Evolutionary conservation across 2,329 filamentous ascomycete species (phyloP), one percentile per base, ranked within the genome.

Genomic region (Aspergillus ochraceus): DNA sequence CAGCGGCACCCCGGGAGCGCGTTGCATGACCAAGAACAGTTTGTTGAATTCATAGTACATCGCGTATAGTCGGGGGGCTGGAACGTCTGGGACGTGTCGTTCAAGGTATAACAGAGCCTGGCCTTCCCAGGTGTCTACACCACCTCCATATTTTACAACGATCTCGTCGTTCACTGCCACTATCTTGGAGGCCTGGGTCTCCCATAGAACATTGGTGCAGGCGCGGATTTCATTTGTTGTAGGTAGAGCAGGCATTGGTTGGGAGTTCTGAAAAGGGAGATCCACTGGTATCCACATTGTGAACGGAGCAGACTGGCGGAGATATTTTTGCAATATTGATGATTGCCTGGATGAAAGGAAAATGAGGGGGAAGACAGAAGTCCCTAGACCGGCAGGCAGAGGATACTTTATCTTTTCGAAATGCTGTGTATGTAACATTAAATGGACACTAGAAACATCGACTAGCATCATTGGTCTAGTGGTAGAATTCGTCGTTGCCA

Each of bases 401-500:
- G 22, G 22, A 22, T 22, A 22, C 22, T 22, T 22, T 22, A 4
- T 22, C 4, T 22, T 22, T n/a, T n/a, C n/a, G n/a, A n/a, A n/a
- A n/a, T n/a, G n/a, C n/a, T n/a, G n/a, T n/a, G n/a, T n/a, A n/a
- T n/a, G n/a, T n/a, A n/a, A n/a, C 24, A 24, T 5, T 26, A 26
- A 26, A 5, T 26, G 6, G 1, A 26, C 3, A 6, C 4, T 6
- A 6, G 6, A 4, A 6, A 26, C 5, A 29, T 29, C 26, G 2
- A 3, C 26, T 29, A 65, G 72, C 73, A 74, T 74, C 70, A 72
- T 75, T 75, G 72, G 71, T 75, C 73, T 75, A 75, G 73, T 75
- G 73, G 73, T 74, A 75, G 73, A 75, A 75, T 74, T 75, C 73
- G 68, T 75, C 72, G 72, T 75, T 75, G 73, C 73, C 73, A 75